Percentiles rank a stretch among this genome's conserved stretches.
These are phyloP conservation scores for Lepiota venenata DNA, from an alignment of 768 basidiomycete species.

Conservation along the genomic window DNA sequence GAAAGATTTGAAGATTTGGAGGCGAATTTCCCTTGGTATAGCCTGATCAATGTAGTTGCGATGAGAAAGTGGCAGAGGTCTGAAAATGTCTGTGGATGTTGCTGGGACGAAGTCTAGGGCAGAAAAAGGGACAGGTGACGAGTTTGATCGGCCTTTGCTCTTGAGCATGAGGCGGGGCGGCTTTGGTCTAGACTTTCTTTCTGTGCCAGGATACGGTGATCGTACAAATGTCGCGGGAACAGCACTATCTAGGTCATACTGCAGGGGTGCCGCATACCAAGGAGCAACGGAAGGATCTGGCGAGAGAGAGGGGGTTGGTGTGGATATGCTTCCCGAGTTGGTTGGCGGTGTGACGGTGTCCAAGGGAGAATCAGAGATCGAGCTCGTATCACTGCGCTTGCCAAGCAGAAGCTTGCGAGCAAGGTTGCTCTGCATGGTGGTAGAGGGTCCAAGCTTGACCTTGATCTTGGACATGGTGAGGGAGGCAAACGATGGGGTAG, in stretches of 20 bases:
- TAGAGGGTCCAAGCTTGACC: slow-evolving; percentile 39
- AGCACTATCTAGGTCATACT: slow-evolving; percentile 3
- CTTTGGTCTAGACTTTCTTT: slow-evolving; percentile 14
- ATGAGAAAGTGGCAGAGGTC: slow-evolving; percentile 45
- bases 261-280: slow-evolving; percentile 8
- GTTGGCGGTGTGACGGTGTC: background rate
- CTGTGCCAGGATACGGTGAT: background rate
- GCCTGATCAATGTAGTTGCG: slow-evolving; percentile 64
- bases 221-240: slow-evolving; percentile 1
- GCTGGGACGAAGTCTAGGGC: slow-evolving; percentile 57
- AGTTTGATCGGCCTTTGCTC: slow-evolving; percentile 58
- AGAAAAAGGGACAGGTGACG: slow-evolving; percentile 60
- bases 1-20: slow-evolving; percentile 55
- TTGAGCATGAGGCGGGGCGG: slow-evolving; percentile 27
- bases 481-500: slow-evolving; percentile 38
- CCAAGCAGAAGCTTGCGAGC: slow-evolving; percentile 54
- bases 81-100: slow-evolving; percentile 45
- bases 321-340: background rate
- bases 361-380: background rate
- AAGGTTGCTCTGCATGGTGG: slow-evolving; percentile 40
- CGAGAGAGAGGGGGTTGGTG: background rate
- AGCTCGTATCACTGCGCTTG: slow-evolving; percentile 26
- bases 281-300: slow-evolving; percentile 3
- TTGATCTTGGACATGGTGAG: slow-evolving; percentile 47
- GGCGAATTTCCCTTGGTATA: slow-evolving; percentile 68